Base-by-base conservation (phyloP, 768 basidiomycete genomes). In the Hygrocybe punicea region DNA sequence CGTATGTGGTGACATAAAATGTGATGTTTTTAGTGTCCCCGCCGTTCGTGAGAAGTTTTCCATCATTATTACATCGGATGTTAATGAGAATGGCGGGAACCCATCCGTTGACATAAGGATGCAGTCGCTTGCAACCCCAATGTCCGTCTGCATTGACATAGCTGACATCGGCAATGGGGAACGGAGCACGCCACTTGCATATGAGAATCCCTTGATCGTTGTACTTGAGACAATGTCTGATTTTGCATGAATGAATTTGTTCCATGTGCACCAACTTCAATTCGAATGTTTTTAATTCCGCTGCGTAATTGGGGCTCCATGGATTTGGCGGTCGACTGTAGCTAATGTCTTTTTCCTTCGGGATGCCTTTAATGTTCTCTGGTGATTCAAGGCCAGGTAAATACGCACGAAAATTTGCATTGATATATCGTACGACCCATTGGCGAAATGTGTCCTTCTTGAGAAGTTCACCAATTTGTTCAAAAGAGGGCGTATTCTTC, bases 31-130 rank as follows among this genome's bases (percentile, higher is more conserved):
- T 66, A 0, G 77, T 77, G 2, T 75, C 73, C 0, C 23, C 4
- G 0, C 71, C 69, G 62, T 73, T 74, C 0, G 72, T 75, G 0
- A 80, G 23, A 0, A 81, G 57, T 48, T 81, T 81, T 0, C 47
- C 46, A 55, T 82, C 75, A 52, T 79, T 71, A 55, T 82, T 81
- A 54, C 72, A 76, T 0, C 66, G 58, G 0, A 53, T 49, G 25
- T 63, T 60, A 5, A 67, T 23, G 0, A 67, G 25, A 1, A 78
- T 61, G 0, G 50, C 52, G 0, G 73, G 73, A 16, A 52, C 63
- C 65, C 65, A 73, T 1, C 51, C 62, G 37, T 73, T 74, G 10
- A 75, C 46, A 34, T 56, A 68, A 0, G 14, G 60, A 47, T 64
- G 70, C 0, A 62, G 17, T 0, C 69, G 51, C 49, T 68, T 67